These are phyloP conservation scores for grape (Vitis vinifera) DNA, from an alignment of 164 flowering plant species.

Conservation along the genomic window ASM3070453v1 NC_081811.1:19924501-19925000, in stretches of 20 bases:
- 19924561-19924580: no score
- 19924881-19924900: slow-evolving; percentile 15
- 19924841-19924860: neutral
- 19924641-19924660: neutral
- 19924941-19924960: slow-evolving; percentile 87
- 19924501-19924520: no score
- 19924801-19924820: neutral
- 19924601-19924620: no score
- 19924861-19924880: neutral
- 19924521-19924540: no score
- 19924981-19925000: slow-evolving; percentile 3
- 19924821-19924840: neutral
- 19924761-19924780: neutral
- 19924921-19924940: slow-evolving; percentile 89
- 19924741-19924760: neutral
- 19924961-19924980: slow-evolving; percentile 88
- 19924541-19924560: no score
- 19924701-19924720: neutral
- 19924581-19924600: no score
- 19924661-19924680: neutral
- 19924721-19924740: neutral
- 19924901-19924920: slow-evolving; percentile 85
- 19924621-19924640: no score
- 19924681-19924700: neutral
- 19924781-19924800: neutral